Percentiles rank a stretch among this genome's conserved stretches.
phyloP scores from a whole-genome alignment of 257 asterid genomes.

The Petunia axillaris region DNA sequence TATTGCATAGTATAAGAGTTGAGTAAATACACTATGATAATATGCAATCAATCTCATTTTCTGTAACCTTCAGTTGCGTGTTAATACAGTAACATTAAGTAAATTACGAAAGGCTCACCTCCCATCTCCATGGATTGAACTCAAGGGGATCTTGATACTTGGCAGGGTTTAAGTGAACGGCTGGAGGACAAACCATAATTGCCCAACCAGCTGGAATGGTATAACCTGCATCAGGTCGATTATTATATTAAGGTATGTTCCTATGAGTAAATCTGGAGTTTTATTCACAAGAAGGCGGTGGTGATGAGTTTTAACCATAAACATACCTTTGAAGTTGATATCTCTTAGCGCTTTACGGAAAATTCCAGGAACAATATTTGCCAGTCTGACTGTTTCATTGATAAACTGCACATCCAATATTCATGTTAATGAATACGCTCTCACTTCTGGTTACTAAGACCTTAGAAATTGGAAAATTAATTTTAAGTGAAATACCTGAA shows the following conservation, averaged over 20 bases:
- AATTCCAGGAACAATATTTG: slow-evolving; percentile 86
- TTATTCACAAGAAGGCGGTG: neutral
- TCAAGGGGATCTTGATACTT: slow-evolving; percentile 75
- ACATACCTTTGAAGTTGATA: slow-evolving; percentile 77
- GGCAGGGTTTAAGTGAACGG: slow-evolving; percentile 78
- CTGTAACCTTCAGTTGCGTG: neutral
- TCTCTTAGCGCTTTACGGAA: slow-evolving; percentile 79
- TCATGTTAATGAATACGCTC: neutral
- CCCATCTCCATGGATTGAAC: slow-evolving; percentile 94
- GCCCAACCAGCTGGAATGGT: slow-evolving; percentile 97
- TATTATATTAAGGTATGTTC: slow-evolving; percentile 25
- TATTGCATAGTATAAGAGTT: neutral
- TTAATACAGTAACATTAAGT: neutral
- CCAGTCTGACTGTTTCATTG: slow-evolving; percentile 87
- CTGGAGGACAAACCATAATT: slow-evolving; percentile 93
- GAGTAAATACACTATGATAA: slow-evolving; percentile 7
- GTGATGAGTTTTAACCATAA: slow-evolving; percentile 24
- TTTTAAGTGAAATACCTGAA: slow-evolving; percentile 58
- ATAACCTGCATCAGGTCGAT: slow-evolving; percentile 57
- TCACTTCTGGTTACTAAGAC: neutral
- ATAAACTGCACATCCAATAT: slow-evolving; percentile 60
- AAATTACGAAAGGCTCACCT: slow-evolving; percentile 51
- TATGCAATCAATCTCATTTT: neutral
- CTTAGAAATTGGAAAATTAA: neutral
- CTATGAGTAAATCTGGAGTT: slow-evolving; percentile 21